A percentile compares a stretch with the other conserved stretches of the same genome.
Evolutionary conservation across 2,329 filamentous ascomycete genomes (phyloP).

Genomic region (Cytospora mali): DNA sequence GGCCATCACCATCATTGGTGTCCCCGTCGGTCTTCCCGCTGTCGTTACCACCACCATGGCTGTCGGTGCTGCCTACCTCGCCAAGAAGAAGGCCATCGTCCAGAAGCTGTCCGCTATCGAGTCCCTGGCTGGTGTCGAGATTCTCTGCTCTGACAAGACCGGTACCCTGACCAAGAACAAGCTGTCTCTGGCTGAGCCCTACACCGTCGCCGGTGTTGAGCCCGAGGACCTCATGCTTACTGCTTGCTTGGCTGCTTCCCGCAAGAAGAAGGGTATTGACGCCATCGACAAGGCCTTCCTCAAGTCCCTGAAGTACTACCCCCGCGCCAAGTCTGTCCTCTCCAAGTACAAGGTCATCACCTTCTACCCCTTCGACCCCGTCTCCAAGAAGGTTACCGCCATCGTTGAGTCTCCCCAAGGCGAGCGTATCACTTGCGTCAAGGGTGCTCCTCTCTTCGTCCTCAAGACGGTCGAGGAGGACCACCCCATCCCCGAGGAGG

Average conservation of each 20-base stretch:
- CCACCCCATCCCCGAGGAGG: constrained; percentile 73
- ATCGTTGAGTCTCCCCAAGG: constrained; percentile 82
- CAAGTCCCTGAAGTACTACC: constrained; percentile 81
- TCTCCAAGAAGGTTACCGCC: constrained; percentile 90
- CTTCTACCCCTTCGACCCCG: constrained; percentile 87
- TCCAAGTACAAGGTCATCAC: constrained; percentile 83
- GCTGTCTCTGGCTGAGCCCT: constrained; percentile 83
- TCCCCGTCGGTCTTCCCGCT: constrained; percentile 88
- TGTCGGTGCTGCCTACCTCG: constrained; percentile 87
- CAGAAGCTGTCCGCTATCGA: constrained; percentile 92
- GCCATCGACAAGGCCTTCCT: constrained; percentile 95
- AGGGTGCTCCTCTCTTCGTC: constrained; percentile 87
- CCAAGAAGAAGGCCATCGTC: constrained; percentile 90
- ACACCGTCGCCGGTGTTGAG: constrained; percentile 79
- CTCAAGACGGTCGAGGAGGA: constrained; percentile 87
- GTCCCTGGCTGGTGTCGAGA: constrained; percentile 88
- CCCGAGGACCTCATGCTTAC: constrained; percentile 89
- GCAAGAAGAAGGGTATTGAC: constrained; percentile 95
- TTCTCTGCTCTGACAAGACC: constrained; percentile 93
- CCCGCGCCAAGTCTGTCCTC: constrained; percentile 77
- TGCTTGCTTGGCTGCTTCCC: constrained; percentile 84
- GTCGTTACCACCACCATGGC: constrained; percentile 96
- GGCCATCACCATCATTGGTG: constrained; percentile 88
- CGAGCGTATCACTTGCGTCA: constrained; percentile 84
- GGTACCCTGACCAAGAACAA: constrained; percentile 95